Evolutionary conservation across 179 eudicot species (phyloP), one percentile per base, ranked within the genome.

Genomic region (Beta lomatogona): DNA sequence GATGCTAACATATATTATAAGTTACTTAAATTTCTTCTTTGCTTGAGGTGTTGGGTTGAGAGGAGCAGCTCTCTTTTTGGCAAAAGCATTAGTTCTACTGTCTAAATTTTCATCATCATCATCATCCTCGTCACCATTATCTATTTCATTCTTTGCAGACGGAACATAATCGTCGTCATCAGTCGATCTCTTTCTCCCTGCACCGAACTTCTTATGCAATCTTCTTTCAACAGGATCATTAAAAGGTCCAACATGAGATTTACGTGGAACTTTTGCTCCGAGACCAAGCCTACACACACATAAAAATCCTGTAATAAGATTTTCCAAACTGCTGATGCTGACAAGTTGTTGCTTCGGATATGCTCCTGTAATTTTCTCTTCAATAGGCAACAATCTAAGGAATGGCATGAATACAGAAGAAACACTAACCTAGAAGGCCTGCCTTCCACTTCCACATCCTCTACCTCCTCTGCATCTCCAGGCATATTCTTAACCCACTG

Each of bases 251-350:
- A 81, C 66, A 77, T 81, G 85, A 58, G 89, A 64, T 63, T 77
- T 88, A 22, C 85, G 93, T 16, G 93, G 87, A 66, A 87, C 94
- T 59, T 72, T 86, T 70, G 97, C 94, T 75, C 97, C 97, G 63
- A 93, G 84, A 66, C 97, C 97, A 58, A 93, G 95, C 90, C 97
- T 93, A 78, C 57, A 83, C 64, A 82, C 75, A 78, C 12, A 80
- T 10, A 4, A 45, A 77, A 7, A n/a, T 25, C 54, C 52, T 55
- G 1, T 9, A 36, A 45, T 28, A 76, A 76, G 21, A 11, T 57
- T 22, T 22, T 28, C 46, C 18, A 61, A 21, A 36, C 28, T 48
- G 21, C 41, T 25, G 25, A 63, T 48, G 21, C 41, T 25, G 25
- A 63, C 12, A 10, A 46, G 78, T n/a, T 58, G 31, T 14, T 12